Conservation (phyloP, 1,139 yeast genomes). For the Scheffersomyces cryptocercus region DNA sequence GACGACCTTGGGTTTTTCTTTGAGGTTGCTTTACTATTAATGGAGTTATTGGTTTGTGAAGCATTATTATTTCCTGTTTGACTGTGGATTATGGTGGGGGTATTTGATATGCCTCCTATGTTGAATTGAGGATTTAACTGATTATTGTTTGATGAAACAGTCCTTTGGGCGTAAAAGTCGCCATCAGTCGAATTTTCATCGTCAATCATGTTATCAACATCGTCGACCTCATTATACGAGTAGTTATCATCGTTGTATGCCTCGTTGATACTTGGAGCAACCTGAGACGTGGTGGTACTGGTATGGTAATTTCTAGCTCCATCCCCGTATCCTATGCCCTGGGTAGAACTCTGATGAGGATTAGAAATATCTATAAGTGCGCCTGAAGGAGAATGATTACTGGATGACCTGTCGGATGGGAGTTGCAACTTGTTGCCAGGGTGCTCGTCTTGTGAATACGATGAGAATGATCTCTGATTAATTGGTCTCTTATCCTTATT, state of each 20-base stretch:
- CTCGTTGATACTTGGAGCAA: slow-evolving; percentile 16
- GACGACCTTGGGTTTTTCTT: slow-evolving; percentile 31
- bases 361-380: slow-evolving; percentile 2
- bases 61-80: not conserved
- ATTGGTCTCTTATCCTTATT: slow-evolving; percentile 11
- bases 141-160: slow-evolving; percentile 1
- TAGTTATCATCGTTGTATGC: slow-evolving; percentile 18
- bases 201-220: slow-evolving; percentile 28
- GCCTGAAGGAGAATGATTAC: slow-evolving; percentile 7
- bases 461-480: slow-evolving; percentile 15
- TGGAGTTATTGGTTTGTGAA: slow-evolving; percentile 12
- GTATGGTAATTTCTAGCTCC: slow-evolving; percentile 3
- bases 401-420: slow-evolving; percentile 5
- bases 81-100: not conserved
- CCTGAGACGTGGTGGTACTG: slow-evolving; percentile 7
- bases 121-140: not conserved
- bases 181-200: slow-evolving; percentile 38
- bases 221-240: slow-evolving; percentile 32
- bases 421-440: slow-evolving; percentile 1
- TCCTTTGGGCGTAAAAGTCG: slow-evolving; percentile 15
- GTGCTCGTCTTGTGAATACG: slow-evolving; percentile 12
- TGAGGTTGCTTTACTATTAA: slow-evolving; percentile 25
- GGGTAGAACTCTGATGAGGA: not conserved
- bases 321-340: slow-evolving; percentile 11
- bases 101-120: not conserved